Conservation (phyloP, 1,284 basidiomycete genomes). For the Singerocomus inundabilis region DNA sequence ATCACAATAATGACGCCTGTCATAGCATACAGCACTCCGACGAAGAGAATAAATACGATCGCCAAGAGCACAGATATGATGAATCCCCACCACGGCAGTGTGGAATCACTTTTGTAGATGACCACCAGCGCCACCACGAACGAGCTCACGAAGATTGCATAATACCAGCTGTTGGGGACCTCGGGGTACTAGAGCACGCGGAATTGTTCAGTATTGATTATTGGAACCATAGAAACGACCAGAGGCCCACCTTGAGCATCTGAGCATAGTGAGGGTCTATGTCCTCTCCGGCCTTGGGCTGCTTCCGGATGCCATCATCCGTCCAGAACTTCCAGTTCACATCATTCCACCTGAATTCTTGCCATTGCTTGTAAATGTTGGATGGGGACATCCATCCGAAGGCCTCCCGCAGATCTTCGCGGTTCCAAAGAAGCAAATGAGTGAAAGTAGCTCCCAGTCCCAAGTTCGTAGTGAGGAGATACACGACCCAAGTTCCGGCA, state of each 20-base stretch:
- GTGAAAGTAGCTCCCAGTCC: constrained; percentile 48
- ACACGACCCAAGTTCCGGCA: constrained; percentile 41
- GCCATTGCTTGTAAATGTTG: constrained; percentile 26
- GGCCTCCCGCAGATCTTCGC: constrained; percentile 40
- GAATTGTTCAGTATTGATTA: neutral
- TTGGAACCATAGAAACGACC: neutral
- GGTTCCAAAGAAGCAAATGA: constrained; percentile 53
- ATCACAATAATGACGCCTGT: constrained; percentile 50
- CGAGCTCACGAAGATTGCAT: constrained; percentile 37
- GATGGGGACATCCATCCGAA: constrained; percentile 43
- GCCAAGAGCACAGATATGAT: constrained; percentile 41
- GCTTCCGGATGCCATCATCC: constrained; percentile 38
- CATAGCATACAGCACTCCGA: constrained; percentile 49
- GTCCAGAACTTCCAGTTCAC: constrained; percentile 48
- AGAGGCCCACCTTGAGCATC: constrained; percentile 45
- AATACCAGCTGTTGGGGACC: constrained; percentile 48
- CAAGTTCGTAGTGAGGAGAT: constrained; percentile 30
- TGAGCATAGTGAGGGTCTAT: constrained; percentile 54
- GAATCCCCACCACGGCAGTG: constrained; percentile 50
- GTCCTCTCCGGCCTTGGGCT: constrained; percentile 28
- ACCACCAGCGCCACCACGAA: constrained; percentile 43
- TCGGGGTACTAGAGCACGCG: constrained; percentile 41
- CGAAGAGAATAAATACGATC: constrained; percentile 44
- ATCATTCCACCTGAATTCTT: constrained; percentile 20
- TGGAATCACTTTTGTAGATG: constrained; percentile 50